Conservation (phyloP, 768 basidiomycete genomes). For the Leccinum disarticulatum region DNA sequence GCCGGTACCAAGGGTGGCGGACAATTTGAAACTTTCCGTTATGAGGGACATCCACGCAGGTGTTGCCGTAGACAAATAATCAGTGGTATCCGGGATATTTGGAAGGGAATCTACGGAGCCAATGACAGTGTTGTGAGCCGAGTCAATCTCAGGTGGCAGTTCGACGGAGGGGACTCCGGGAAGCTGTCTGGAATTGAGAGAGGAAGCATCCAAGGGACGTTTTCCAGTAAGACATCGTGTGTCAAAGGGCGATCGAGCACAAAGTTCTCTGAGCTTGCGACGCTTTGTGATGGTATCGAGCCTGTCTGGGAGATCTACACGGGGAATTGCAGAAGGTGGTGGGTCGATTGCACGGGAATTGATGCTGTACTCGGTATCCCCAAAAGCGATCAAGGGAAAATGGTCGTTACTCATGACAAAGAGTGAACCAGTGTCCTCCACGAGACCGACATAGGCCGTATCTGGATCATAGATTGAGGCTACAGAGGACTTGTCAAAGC, state of each 20-base stretch:
- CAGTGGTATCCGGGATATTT: conserved; percentile 17
- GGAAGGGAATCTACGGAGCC: conserved; percentile 17
- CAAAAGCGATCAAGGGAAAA: conserved; percentile 82
- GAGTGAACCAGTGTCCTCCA: conserved; percentile 69
- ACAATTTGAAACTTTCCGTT: conserved; percentile 13
- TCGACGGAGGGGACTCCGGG: conserved; percentile 53
- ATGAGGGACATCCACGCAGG: conserved; percentile 18
- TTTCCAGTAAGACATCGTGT: conserved; percentile 65
- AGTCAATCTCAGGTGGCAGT: conserved; percentile 26
- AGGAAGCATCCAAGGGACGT: conserved; percentile 47
- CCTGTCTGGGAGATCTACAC: conserved; percentile 37
- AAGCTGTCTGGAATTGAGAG: conserved; percentile 54
- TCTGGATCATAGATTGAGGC: conserved; percentile 45
- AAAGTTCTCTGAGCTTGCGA: conserved; percentile 44
- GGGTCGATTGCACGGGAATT: conserved; percentile 37
- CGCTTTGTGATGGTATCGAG: conserved; percentile 46
- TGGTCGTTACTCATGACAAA: conserved; percentile 83
- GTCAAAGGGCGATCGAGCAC: conserved; percentile 42
- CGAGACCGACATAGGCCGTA: conserved; percentile 79
- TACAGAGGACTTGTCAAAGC: conserved; percentile 34
- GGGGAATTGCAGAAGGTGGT: conserved; percentile 30
- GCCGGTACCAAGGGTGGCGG: conserved; percentile 21
- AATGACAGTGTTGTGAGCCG: conserved; percentile 8
- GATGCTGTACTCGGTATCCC: conserved; percentile 41
- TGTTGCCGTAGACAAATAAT: conserved; percentile 12